phyloP scores from a whole-genome alignment of 2,329 filamentous ascomycete species.

The Purpureocillium lavendulum region DNA sequence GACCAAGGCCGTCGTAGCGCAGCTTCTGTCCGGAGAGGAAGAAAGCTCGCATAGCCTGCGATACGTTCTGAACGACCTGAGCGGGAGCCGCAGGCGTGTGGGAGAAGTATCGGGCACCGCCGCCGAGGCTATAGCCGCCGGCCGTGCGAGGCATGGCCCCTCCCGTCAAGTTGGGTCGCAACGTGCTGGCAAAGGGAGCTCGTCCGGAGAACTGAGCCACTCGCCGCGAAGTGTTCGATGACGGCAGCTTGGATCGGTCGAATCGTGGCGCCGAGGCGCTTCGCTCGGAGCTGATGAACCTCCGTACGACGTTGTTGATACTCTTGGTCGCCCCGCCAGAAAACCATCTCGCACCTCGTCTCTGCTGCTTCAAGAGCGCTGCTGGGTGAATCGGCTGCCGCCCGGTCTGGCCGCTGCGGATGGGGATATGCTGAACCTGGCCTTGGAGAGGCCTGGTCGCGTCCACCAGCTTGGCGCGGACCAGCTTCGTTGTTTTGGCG shows the following conservation, averaged over 20 bases:
- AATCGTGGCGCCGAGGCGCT: constrained; percentile 22
- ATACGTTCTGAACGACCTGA: constrained; percentile 93
- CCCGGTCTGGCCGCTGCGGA: constrained; percentile 27
- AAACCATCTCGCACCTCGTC: constrained; percentile 34
- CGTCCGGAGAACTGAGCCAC: constrained; percentile 59
- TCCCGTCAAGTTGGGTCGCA: constrained; percentile 87
- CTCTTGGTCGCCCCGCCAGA: constrained; percentile 34
- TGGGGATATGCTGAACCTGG: constrained; percentile 37
- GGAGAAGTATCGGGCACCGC: constrained; percentile 80
- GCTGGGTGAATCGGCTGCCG: constrained; percentile 48
- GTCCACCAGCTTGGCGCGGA: constrained; percentile 40
- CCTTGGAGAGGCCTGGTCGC: constrained; percentile 35
- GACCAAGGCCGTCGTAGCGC: constrained; percentile 71
- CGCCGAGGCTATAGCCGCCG: constrained; percentile 73
- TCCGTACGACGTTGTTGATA: constrained; percentile 36
- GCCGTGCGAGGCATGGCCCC: constrained; percentile 77
- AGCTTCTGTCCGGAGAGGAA: constrained; percentile 84
- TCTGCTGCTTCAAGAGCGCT: constrained; percentile 41
- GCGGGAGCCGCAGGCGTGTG: constrained; percentile 78
- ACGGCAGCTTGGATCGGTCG: constrained; percentile 40
- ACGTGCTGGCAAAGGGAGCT: constrained; percentile 78
- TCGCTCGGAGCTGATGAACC: constrained; percentile 38
- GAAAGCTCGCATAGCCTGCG: constrained; percentile 84
- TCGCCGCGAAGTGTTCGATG: constrained; percentile 39
- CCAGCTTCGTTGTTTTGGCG: constrained; percentile 39